Percentiles rank a stretch among this genome's conserved stretches.
Evolutionary conservation across 805 yeast genomes (phyloP).

Genomic region (Phaffomyces thermotolerans): DNA sequence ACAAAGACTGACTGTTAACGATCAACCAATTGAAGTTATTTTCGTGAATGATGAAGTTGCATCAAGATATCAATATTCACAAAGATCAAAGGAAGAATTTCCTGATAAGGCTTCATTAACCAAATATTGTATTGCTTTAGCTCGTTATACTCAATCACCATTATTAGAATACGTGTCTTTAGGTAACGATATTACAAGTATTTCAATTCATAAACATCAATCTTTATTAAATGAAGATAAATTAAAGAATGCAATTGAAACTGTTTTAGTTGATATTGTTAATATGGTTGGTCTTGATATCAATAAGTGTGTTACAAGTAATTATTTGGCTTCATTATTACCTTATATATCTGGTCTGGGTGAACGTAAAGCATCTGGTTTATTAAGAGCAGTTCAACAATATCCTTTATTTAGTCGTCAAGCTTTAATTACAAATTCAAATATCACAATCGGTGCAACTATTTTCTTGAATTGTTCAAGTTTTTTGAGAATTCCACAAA

Average conservation of each 20-base stretch:
- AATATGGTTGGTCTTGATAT: slow-evolving; percentile 92
- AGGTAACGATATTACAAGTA: slow-evolving; percentile 63
- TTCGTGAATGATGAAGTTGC: slow-evolving; percentile 95
- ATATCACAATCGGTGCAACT: slow-evolving; percentile 55
- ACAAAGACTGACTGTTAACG: slow-evolving; percentile 45
- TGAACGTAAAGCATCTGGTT: slow-evolving; percentile 87
- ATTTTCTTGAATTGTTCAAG: slow-evolving; percentile 90
- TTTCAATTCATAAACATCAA: slow-evolving; percentile 70
- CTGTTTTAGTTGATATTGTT: slow-evolving; percentile 82
- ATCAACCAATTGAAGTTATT: slow-evolving; percentile 54
- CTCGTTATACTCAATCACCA: slow-evolving; percentile 92
- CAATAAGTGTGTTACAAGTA: slow-evolving; percentile 77
- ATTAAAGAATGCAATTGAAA: slow-evolving; percentile 59
- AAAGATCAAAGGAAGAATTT: slow-evolving; percentile 67
- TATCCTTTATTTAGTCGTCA: slow-evolving; percentile 64
- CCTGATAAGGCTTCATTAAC: slow-evolving; percentile 77
- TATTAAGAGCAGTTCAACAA: slow-evolving; percentile 71
- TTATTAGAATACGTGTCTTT: slow-evolving; percentile 79
- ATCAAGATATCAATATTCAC: slow-evolving; percentile 74
- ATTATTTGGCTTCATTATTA: slow-evolving; percentile 61
- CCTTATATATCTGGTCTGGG: slow-evolving; percentile 90
- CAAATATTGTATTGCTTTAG: slow-evolving; percentile 82
- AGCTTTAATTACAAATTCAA: slow-evolving; percentile 75
- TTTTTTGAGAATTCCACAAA: slow-evolving; percentile 70
- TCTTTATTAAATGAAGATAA: slow-evolving; percentile 56